Base-by-base conservation (phyloP, 495 filamentous ascomycete species). In the Penicillium robsamsonii region DNA sequence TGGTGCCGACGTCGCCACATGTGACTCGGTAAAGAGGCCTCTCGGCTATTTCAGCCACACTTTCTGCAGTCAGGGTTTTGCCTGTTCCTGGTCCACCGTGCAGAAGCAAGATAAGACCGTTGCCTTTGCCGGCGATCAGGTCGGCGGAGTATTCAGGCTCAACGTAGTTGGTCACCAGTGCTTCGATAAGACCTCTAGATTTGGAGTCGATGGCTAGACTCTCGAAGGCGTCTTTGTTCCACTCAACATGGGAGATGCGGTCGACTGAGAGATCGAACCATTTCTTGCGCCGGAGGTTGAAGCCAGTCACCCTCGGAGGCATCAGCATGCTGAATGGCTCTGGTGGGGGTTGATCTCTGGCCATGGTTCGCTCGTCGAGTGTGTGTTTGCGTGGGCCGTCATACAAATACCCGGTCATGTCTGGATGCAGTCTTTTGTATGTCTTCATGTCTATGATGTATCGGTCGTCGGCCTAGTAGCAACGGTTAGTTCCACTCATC, bases 131-230 rank as follows among this genome's bases (percentile, higher is more conserved):
- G 10, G 43, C 40, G 18, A 74, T 64, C 5, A 73, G 1, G 42
- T 74, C 71, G 12, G 68, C 69, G 1, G 61, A 71, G 30, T 68
- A 65, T 17, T 70, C 64, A 9, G 56, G 33, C 20, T 50, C 53
- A 12, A 61, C 20, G 12, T 69, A 56, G 7, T 55, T 55, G 11
- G 74, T 71, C 42, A 82, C 76, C 11, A 86, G 75, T 6, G 81
- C 74, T 50, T 75, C 69, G 44, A 85, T 74, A 8, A 84, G 64
- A 37, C 80, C 70, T 63, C 84, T 86, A 45, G 80, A 75, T 43
- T 77, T 69, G 0, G 65, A 45, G 0, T 80, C 73, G 2, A 87
- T 63, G 2, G 82, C 77, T 0, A 87, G 72, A 9, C 67, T 68
- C 31, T 79, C 70, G 60, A 84, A 85, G 8, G 77, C 79, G 4